Conservation (phyloP, 495 filamentous ascomycete species). For the Talaromyces stipitatus region DNA sequence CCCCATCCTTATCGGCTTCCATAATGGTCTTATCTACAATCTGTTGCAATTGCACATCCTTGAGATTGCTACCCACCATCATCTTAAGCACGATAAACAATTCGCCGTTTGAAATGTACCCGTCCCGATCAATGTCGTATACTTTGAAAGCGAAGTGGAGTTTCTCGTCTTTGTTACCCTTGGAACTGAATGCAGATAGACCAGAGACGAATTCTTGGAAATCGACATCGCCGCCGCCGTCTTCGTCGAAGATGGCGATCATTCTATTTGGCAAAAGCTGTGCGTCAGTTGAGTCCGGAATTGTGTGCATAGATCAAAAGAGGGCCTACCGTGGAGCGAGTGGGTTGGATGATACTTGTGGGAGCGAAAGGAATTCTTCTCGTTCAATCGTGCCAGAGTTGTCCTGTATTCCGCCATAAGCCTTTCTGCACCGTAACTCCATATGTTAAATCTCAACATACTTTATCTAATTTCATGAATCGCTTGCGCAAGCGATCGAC, state of each 20-base stretch:
- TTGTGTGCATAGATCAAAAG: background rate
- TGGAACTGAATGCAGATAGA: slow-evolving; percentile 88
- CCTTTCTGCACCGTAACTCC: background rate
- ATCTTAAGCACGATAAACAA: slow-evolving; percentile 99
- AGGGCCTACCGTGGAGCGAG: slow-evolving; percentile 74
- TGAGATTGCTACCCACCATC: slow-evolving; percentile 99
- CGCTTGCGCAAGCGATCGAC: slow-evolving; percentile 91
- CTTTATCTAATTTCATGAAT: slow-evolving; percentile 99
- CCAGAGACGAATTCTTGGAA: slow-evolving; percentile 99
- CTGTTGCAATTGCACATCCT: slow-evolving; percentile 96
- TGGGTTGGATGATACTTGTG: slow-evolving; percentile 96
- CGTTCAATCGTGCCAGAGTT: slow-evolving; percentile 97
- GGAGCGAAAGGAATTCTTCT: slow-evolving; percentile 94
- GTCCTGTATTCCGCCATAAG: slow-evolving; percentile 51
- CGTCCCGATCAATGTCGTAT: slow-evolving; percentile 98
- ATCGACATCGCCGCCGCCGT: slow-evolving; percentile 95
- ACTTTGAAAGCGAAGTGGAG: slow-evolving; percentile 97
- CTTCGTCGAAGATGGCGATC: slow-evolving; percentile 99
- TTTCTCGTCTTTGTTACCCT: slow-evolving; percentile 99
- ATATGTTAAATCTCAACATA: slow-evolving; percentile 20
- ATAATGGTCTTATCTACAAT: slow-evolving; percentile 99
- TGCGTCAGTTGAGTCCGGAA: background rate
- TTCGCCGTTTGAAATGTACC: slow-evolving; percentile 98
- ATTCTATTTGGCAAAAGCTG: slow-evolving; percentile 47
- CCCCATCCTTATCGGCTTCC: slow-evolving; percentile 93